Evolutionary conservation across 805 yeast genomes (phyloP), one percentile per base, ranked within the genome.

Genomic region (Candida endomychidarum): DNA sequence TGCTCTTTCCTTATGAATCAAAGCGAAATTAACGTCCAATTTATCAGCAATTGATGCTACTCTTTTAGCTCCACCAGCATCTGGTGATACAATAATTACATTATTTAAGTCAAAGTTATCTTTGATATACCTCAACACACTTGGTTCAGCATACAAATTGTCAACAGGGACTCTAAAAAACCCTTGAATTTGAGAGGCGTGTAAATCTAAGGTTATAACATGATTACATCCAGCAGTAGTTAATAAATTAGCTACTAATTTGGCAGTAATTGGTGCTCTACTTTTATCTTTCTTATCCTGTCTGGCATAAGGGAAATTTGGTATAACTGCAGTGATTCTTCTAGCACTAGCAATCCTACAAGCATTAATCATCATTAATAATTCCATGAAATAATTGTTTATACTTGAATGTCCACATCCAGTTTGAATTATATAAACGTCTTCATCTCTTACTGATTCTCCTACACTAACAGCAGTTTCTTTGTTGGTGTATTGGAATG

Each of bases 1-100:
- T 35, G 87, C 91, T 58, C 99, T 80, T 69, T 91, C 99, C 62
- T 91, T 91, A 68, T 91, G 99, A 54, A 91, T 93, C 59, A 91
- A 78, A 0, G 99, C 98, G 66, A 91, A 91, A 60, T 85, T 88
- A 52, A 91, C 75, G 54, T 93, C 98, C 49, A 93, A 72, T 53
- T 85, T 80, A 56, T 91, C 98, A 10, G 98, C 98, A 37, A 91
- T 70, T 4, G 90, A 81, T 2, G 98, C 98, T 19, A 90, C 99
- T 50, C 99, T 78, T 64, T 91, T 91, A 40, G 98, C 98, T 44
- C 99, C 99, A 53, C 99, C 99, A 3, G 99, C 99, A 67, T 91
- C 99, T 3, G 95, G 95, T 1, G 93, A 86, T 12, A 86, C 79
- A 40, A 86, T 78, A 39, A 85, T 84, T n/a, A 86, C 77, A 34